phyloP scores from a whole-genome alignment of 371 early-diverging fungal species.

The Astathelohania contejeani region DNA sequence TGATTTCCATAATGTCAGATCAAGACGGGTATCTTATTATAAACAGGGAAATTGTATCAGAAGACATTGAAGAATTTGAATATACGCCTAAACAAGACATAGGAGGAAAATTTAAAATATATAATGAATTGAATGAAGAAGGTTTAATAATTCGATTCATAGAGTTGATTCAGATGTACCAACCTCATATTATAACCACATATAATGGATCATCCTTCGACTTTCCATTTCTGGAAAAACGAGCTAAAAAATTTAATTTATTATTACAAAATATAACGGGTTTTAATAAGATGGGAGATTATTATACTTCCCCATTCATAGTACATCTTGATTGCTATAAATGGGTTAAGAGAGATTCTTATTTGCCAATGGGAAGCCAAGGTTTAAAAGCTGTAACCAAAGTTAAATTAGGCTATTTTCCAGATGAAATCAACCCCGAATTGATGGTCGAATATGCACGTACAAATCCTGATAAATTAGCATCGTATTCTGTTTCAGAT shows the following conservation, averaged over 20 bases:
- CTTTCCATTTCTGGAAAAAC: constrained; percentile 86
- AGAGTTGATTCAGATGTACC: constrained; percentile 65
- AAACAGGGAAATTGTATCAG: constrained; percentile 79
- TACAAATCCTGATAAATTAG: constrained; percentile 79
- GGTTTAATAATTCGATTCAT: constrained; percentile 68
- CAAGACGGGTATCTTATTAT: constrained; percentile 76
- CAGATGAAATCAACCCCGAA: constrained; percentile 94
- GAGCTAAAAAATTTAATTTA: constrained; percentile 50
- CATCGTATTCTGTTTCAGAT: constrained; percentile 97
- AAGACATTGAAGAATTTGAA: constrained; percentile 89
- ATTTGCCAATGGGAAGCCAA: constrained; percentile 88
- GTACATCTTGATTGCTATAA: constrained; percentile 92
- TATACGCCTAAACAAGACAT: constrained; percentile 83
- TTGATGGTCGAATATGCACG: constrained; percentile 79
- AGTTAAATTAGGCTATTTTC: constrained; percentile 87
- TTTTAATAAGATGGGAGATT: constrained; percentile 58
- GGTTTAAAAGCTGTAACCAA: constrained; percentile 83
- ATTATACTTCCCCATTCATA: constrained; percentile 55
- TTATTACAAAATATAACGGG: constrained; percentile 60
- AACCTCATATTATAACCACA: constrained; percentile 80
- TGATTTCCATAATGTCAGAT: constrained; percentile 67
- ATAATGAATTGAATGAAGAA: constrained; percentile 77
- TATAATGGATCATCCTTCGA: constrained; percentile 99
- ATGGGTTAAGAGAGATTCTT: constrained; percentile 97
- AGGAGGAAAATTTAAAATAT: constrained; percentile 78